Evolutionary conservation across 225 moss, liverwort and hornwort species (phyloP).

Genomic region (Pseudisothecium myosuroides): DNA sequence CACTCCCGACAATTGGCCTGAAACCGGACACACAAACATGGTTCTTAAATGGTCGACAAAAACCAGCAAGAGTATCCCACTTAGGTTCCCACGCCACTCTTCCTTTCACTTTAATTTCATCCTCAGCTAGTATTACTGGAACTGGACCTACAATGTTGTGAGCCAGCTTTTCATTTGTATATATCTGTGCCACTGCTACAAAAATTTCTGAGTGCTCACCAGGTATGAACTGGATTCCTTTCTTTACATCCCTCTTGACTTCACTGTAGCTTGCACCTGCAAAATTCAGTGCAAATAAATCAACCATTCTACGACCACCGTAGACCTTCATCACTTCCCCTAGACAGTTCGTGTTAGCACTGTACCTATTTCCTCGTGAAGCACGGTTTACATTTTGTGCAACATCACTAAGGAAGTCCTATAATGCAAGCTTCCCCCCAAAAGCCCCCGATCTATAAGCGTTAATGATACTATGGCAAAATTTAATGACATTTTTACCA

Average conservation of each 20-base stretch:
- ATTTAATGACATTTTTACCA: not conserved
- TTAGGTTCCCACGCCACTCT: too few species aligned
- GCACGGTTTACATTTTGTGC: too few species aligned
- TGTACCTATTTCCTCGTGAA: too few species aligned
- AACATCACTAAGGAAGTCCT: not conserved
- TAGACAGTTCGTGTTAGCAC: too few species aligned
- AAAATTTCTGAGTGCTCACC: not conserved
- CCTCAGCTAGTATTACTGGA: too few species aligned
- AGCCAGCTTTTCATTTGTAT: not conserved
- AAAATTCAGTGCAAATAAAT: not conserved
- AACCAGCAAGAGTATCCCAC: too few species aligned
- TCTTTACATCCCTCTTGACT: not conserved
- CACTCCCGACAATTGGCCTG: too few species aligned
- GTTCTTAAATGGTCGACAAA: too few species aligned
- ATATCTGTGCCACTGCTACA: not conserved
- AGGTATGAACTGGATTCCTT: not conserved
- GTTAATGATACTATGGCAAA: not conserved
- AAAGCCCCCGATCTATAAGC: not conserved
- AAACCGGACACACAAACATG: too few species aligned
- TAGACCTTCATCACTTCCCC: too few species aligned
- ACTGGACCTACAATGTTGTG: not conserved
- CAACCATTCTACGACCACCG: too few species aligned
- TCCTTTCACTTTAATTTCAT: too few species aligned
- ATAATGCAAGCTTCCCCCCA: not conserved
- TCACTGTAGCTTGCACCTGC: not conserved